Evolutionary conservation across 2,329 filamentous ascomycete species (phyloP).

Genomic region (Fusarium aywerte): DNA sequence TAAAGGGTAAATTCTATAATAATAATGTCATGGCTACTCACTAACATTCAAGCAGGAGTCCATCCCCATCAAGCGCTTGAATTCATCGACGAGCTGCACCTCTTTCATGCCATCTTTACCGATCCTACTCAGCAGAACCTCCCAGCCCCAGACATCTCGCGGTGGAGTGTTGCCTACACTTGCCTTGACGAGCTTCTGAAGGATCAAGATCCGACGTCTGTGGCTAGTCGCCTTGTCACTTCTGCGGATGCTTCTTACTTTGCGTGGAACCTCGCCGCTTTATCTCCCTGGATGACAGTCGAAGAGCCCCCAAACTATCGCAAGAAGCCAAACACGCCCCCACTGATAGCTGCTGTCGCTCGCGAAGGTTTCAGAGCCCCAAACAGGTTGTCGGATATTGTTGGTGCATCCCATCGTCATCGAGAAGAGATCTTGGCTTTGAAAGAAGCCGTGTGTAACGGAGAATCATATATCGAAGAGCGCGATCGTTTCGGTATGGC

Average conservation of each 20-base stretch:
- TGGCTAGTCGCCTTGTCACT: slow-evolving; percentile 66
- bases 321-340: slow-evolving; percentile 63
- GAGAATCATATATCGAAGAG: slow-evolving; percentile 58
- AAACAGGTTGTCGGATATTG: slow-evolving; percentile 77
- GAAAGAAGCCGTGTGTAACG: slow-evolving; percentile 65
- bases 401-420: slow-evolving; percentile 73
- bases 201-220: slow-evolving; percentile 58
- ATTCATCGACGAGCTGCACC: slow-evolving; percentile 71
- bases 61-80: slow-evolving; percentile 70
- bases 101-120: slow-evolving; percentile 80
- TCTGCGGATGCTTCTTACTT: slow-evolving; percentile 74
- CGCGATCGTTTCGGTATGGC: slow-evolving; percentile 78
- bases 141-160: slow-evolving; percentile 65
- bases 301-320: slow-evolving; percentile 55
- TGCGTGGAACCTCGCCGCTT: slow-evolving; percentile 79
- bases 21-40: background rate
- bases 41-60: slow-evolving; percentile 56
- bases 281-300: slow-evolving; percentile 76
- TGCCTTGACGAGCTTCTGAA: slow-evolving; percentile 65
- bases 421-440: slow-evolving; percentile 69
- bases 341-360: slow-evolving; percentile 63
- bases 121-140: slow-evolving; percentile 68
- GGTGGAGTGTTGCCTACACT: slow-evolving; percentile 73
- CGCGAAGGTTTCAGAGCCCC: slow-evolving; percentile 82
- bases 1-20: slow-evolving; percentile 66